Base-by-base conservation (phyloP, 306 rosid species). In the Bauhinia variegata region DNA sequence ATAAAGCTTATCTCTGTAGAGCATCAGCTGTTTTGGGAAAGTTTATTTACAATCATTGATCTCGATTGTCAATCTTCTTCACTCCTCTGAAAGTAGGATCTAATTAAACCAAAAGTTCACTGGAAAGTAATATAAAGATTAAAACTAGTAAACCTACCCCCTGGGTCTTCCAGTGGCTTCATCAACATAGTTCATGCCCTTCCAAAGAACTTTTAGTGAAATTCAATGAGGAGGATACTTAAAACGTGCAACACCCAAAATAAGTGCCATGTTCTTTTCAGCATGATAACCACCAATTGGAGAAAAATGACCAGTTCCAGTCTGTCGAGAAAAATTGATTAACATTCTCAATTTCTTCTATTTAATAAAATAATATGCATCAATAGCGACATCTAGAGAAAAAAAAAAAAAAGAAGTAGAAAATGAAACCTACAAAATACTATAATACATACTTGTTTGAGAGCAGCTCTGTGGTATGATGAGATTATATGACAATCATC, bases 151-250 rank as follows among this genome's bases (percentile, higher is more conserved):
- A 66, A 39, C 68, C 53, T 80, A 93, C 98, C 98, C 98, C 59
- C 98, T 81, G 1, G 77, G 51, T 55, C 74, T 88, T 71, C 89
- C 84, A 7, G 87, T 84, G 70, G 89, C 19, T 75, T 71, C 82
- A 60, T 86, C 97, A 47, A 78, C 31, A 73, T 84, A 31, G 50
- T 72, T 82, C 98, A 89, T 89, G 82, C 91, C 98, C 12, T 93
- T 93, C 98, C 98, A 93, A 12, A 89, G 89, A 83, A 80, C 68
- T 39, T 65, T 54, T 58, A 93, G 88, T 5, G 96, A 93, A 17
- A 93, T 89, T 96, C 98, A 93, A n/a, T 93, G 97, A 12, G 98
- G 96, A 78, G 98, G 98, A 78, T 93, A 93, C 67, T 93, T 93
- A 68, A 93, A 92, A 13, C 98, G 96, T 50, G 98, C 98, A 64